A percentile compares a stretch with the other conserved stretches of the same genome.
Evolutionary conservation across 164 flowering plant genomes (phyloP).

Genomic region (Saururus chinensis): DNA sequence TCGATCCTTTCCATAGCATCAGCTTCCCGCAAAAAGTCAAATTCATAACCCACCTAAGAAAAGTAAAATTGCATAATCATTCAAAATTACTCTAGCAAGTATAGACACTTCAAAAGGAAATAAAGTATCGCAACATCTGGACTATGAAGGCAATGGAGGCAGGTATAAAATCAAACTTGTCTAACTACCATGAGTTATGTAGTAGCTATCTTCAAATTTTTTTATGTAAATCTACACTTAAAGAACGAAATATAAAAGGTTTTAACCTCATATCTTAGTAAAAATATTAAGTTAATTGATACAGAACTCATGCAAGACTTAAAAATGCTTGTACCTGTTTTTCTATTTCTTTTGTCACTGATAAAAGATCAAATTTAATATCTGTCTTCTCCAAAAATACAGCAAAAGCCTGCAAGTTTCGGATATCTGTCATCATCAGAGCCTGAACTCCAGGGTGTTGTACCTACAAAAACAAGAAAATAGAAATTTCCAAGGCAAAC

Average conservation of each 20-base stretch:
- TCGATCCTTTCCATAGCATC: conserved; percentile 71
- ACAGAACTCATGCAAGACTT: too few relatives aligned
- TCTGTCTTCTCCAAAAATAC: conserved; percentile 88
- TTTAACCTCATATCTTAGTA: too few relatives aligned
- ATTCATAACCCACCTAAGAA: conserved; percentile 80
- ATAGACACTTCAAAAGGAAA: neutral
- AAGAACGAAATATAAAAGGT: too few relatives aligned
- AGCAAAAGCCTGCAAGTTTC: conserved; percentile 87
- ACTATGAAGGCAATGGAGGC: neutral
- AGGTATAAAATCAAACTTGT: too few relatives aligned
- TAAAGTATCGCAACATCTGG: neutral
- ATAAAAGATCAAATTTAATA: conserved; percentile 74
- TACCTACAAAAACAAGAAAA: conserved; percentile 36
- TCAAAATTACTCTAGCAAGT: neutral
- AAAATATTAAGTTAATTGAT: too few relatives aligned
- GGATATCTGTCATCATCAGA: conserved; percentile 93
- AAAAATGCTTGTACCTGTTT: conserved; percentile 52
- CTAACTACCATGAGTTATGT: too few relatives aligned
- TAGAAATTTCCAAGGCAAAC: neutral
- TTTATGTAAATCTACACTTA: too few relatives aligned
- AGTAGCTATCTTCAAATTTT: neutral
- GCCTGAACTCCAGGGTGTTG: conserved; percentile 95
- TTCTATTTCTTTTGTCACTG: conserved; percentile 88
- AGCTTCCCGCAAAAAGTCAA: conserved; percentile 89
- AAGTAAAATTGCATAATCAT: neutral